Conservation (phyloP, 257 asterid genomes). For the Solanum phureja region DNA sequence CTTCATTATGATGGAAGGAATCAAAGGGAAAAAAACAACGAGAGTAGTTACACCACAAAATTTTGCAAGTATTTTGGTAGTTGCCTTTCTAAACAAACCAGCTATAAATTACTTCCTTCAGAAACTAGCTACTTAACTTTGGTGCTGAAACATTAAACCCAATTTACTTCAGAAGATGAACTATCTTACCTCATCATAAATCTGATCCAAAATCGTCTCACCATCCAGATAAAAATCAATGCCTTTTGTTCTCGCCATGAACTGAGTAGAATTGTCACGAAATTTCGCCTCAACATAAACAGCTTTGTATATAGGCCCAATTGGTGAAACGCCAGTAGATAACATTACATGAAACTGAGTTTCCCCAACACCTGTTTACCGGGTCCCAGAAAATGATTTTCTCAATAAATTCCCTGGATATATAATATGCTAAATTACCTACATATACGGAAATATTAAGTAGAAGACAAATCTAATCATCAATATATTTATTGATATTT, state of each 20-base stretch:
- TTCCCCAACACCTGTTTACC: slow-evolving; percentile 53
- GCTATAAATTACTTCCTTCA: not conserved
- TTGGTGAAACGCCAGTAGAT: slow-evolving; percentile 61
- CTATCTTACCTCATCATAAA: slow-evolving; percentile 51
- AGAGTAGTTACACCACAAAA: not conserved
- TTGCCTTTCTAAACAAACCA: not conserved
- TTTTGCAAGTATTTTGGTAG: not conserved
- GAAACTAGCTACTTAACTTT: not conserved
- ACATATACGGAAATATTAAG: not conserved
- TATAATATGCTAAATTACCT: not conserved
- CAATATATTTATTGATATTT: not conserved
- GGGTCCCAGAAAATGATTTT: not conserved
- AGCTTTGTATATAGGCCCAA: slow-evolving; percentile 57
- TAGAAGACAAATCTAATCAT: not conserved
- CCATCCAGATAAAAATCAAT: slow-evolving; percentile 55
- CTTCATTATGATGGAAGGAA: not conserved
- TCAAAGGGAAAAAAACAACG: not conserved
- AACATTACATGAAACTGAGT: slow-evolving; percentile 58
- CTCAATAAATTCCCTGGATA: not conserved
- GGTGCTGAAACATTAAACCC: not conserved
- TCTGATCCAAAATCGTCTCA: slow-evolving; percentile 43
- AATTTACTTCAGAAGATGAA: not conserved
- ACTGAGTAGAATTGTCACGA: slow-evolving; percentile 32
- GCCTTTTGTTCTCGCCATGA: slow-evolving; percentile 51
- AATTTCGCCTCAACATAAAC: slow-evolving; percentile 38